Evolutionary conservation across 208 protist species (phyloP).

Genomic region (Trypanosoma mega): DNA sequence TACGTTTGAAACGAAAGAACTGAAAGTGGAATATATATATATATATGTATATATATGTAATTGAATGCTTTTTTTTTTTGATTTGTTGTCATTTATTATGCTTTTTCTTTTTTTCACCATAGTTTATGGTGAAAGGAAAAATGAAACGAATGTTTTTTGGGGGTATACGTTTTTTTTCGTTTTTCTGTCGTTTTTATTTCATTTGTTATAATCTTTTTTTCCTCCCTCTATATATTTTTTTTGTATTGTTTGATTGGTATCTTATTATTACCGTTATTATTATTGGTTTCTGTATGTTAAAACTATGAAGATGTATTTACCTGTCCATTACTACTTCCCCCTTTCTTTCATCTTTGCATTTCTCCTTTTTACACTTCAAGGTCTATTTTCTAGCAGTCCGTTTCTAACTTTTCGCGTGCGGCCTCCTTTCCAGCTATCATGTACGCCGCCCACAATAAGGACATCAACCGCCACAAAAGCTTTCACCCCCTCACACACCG

Average conservation of each 20-base stretch:
- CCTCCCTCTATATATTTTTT: conserved; percentile 22
- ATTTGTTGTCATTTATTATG: no score
- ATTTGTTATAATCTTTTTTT: conserved; percentile 3
- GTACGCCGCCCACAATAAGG: conserved; percentile 85
- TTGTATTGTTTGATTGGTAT: not conserved
- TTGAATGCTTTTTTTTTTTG: no score
- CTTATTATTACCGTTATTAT: conserved; percentile 8
- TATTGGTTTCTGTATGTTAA: not conserved
- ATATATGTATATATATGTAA: no score
- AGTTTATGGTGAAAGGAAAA: no score
- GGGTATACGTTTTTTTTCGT: no score
- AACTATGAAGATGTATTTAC: not conserved
- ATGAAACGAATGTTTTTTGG: no score
- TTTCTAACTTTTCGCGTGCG: not conserved
- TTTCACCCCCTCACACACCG: conserved; percentile 82
- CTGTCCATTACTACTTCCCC: not conserved
- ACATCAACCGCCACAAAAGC: conserved; percentile 90
- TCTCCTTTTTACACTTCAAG: conserved; percentile 3
- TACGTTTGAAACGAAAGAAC: no score
- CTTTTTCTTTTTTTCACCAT: no score
- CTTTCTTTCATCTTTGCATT: conserved; percentile 10
- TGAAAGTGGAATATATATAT: no score
- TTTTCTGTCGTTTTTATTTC: conserved; percentile 1
- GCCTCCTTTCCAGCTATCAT: conserved; percentile 24
- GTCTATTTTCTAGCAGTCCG: not conserved